Percentiles rank a stretch among this genome's conserved stretches.
Conservation (phyloP, 1,284 basidiomycete genomes). For the Puccinia hordei region DNA sequence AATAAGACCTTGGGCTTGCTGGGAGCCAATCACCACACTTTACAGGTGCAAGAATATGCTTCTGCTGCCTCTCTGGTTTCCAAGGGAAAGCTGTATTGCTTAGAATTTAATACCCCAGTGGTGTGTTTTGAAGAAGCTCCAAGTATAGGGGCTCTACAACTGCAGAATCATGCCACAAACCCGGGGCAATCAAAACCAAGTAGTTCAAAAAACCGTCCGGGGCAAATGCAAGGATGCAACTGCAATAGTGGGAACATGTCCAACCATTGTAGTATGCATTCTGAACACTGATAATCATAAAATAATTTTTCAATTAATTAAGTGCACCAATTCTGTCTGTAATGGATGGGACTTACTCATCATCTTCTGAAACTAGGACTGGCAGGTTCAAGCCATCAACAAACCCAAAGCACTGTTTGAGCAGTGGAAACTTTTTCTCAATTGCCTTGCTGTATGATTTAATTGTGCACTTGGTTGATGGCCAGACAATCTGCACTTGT, state of each 20-base stretch:
- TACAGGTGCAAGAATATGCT: conserved; percentile 61
- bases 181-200: conserved; percentile 51
- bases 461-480: neutral
- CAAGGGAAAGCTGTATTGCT: conserved; percentile 63
- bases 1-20: conserved; percentile 54
- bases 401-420: neutral
- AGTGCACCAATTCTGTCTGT: neutral
- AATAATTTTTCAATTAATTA: neutral
- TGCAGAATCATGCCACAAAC: conserved; percentile 62
- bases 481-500: neutral
- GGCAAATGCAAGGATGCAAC: neutral
- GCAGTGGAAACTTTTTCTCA: neutral
- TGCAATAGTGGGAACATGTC: neutral
- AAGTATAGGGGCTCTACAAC: conserved; percentile 61
- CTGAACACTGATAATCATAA: neutral
- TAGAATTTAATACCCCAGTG: conserved; percentile 62
- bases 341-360: neutral
- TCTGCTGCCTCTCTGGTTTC: neutral
- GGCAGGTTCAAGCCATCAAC: neutral
- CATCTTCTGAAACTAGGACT: neutral
- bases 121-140: conserved; percentile 58
- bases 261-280: neutral
- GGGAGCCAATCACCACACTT: conserved; percentile 60
- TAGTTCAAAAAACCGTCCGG: conserved; percentile 57
- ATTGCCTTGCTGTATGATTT: neutral